Conservation (phyloP, 2,329 filamentous ascomycete genomes). For the Fusarium sp. region DNA sequence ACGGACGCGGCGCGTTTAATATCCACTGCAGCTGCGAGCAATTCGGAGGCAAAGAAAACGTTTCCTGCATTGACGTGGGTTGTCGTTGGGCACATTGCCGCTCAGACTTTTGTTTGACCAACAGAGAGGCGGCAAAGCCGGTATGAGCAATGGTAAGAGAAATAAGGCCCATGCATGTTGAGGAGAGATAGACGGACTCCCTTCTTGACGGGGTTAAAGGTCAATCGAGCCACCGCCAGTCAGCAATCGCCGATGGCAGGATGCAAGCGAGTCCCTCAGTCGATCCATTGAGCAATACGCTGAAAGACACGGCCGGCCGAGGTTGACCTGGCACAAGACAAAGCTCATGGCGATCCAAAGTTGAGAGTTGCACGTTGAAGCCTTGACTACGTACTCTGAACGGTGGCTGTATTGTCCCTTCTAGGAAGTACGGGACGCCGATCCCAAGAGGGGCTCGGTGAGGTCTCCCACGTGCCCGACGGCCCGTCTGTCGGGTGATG, state of each 20-base stretch:
- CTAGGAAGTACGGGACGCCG: conserved; percentile 32
- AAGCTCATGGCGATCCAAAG: conserved; percentile 4
- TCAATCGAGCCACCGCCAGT: conserved; percentile 1
- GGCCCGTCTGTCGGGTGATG: conserved; percentile 43
- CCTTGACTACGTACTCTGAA: conserved; percentile 24
- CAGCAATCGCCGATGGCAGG: conserved; percentile 8
- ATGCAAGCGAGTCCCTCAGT: background rate
- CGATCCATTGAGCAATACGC: background rate
- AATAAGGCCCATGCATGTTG: conserved; percentile 8
- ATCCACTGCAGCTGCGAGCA: conserved; percentile 39
- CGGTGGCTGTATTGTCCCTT: conserved; percentile 29
- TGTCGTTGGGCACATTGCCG: conserved; percentile 15
- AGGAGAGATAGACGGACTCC: conserved; percentile 4
- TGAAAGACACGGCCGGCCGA: conserved; percentile 19
- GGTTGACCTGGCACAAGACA: conserved; percentile 9
- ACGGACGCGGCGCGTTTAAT: conserved; percentile 34
- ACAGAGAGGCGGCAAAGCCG: conserved; percentile 20
- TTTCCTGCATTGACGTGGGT: conserved; percentile 25
- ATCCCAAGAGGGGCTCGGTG: conserved; percentile 42
- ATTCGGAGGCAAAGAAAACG: conserved; percentile 10
- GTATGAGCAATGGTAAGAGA: conserved; percentile 1
- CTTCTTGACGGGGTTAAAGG: conserved; percentile 13
- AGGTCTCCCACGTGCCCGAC: conserved; percentile 43
- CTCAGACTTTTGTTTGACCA: conserved; percentile 18
- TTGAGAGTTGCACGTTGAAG: conserved; percentile 21